Conservation (phyloP, 2,329 filamentous ascomycete species). For the Aspergillus fischeri region DNA sequence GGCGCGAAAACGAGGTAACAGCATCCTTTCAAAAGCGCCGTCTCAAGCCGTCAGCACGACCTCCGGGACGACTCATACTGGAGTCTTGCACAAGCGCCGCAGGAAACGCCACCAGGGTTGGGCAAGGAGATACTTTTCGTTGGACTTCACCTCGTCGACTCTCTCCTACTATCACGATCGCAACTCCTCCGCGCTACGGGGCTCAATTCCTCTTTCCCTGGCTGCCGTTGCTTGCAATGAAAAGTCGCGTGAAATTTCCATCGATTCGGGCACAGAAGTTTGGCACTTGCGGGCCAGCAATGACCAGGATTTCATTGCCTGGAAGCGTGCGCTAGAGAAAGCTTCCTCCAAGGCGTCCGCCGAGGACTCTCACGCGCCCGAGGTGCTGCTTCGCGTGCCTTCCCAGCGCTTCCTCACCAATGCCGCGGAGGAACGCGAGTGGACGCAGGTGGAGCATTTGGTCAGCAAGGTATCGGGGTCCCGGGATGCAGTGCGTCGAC, state of each 20-base stretch:
- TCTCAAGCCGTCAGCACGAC: constrained; percentile 23
- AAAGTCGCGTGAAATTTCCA: constrained; percentile 83
- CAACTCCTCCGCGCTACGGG: constrained; percentile 85
- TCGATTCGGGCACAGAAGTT: constrained; percentile 93
- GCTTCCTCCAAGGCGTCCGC: constrained; percentile 62
- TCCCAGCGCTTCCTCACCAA: constrained; percentile 25
- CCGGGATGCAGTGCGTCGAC: constrained; percentile 77
- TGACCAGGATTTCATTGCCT: constrained; percentile 78
- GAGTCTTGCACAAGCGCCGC: constrained; percentile 80
- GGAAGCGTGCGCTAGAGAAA: constrained; percentile 79
- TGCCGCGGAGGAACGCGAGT: constrained; percentile 70
- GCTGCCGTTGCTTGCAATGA: constrained; percentile 90
- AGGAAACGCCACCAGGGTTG: constrained; percentile 93
- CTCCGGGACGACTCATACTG: constrained; percentile 66
- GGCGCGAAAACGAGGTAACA: constrained; percentile 29
- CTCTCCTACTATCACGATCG: constrained; percentile 95
- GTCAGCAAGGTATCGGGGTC: constrained; percentile 84
- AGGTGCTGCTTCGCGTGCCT: constrained; percentile 31
- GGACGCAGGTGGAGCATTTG: constrained; percentile 79
- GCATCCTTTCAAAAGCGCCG: constrained; percentile 21
- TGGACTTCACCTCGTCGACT: constrained; percentile 91
- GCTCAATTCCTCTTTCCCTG: constrained; percentile 85
- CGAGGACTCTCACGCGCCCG: constrained; percentile 27
- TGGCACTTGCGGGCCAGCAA: constrained; percentile 89
- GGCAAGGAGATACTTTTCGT: constrained; percentile 88